phyloP scores from a whole-genome alignment of 1,284 basidiomycete species.

The Porodaedalea pini region DNA sequence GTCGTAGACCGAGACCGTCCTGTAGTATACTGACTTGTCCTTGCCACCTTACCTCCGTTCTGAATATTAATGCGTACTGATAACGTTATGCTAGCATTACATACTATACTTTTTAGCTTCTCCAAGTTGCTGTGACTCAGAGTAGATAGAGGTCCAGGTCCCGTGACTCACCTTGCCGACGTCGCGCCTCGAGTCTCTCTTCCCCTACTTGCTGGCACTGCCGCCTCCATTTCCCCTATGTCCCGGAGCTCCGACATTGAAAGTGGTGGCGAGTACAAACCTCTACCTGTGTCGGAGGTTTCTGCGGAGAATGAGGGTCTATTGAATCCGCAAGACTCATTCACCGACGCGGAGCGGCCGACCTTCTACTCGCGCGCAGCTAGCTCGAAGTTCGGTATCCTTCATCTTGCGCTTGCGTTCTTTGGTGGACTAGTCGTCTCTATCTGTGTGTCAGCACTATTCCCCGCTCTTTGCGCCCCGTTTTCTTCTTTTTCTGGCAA shows the following conservation, averaged over 20 bases:
- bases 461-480: conserved; percentile 32
- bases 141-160: no score
- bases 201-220: no score
- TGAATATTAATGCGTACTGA: no score
- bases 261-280: conserved; percentile 27
- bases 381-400: conserved; percentile 29
- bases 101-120: no score
- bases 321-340: conserved; percentile 5
- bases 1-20: no score
- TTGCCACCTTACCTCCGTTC: no score
- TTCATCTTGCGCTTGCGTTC: conserved; percentile 43
- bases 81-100: no score
- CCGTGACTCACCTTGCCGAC: no score
- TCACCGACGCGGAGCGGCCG: conserved; percentile 3
- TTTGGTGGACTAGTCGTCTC: conserved; percentile 42
- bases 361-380: conserved; percentile 23
- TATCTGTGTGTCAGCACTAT: conserved; percentile 38
- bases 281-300: conserved; percentile 33
- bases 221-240: not conserved
- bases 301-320: conserved; percentile 26
- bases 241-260: conserved; percentile 24
- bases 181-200: no score
- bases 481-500: not conserved
- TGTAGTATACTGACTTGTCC: no score
- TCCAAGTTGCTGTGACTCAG: no score